Conservation (phyloP, 2,329 filamentous ascomycete genomes). For the Diaporthe batatas region DNA sequence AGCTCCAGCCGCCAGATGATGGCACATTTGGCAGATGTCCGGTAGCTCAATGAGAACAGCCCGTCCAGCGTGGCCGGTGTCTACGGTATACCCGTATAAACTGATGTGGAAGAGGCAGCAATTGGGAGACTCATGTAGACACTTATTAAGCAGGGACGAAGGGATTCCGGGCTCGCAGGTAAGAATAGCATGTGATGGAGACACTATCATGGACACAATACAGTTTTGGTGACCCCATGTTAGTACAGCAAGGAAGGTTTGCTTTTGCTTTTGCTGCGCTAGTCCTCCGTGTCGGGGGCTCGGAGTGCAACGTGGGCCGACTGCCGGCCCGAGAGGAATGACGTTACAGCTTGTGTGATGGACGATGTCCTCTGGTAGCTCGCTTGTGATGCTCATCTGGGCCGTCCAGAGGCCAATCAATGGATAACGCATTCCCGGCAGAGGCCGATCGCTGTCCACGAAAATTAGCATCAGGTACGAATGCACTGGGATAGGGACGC, state of each 20-base stretch:
- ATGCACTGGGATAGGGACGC: not conserved
- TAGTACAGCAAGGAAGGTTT: not conserved
- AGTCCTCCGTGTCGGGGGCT: not conserved
- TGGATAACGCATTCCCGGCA: not conserved
- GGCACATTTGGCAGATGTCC: not conserved
- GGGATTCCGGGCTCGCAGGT: not conserved
- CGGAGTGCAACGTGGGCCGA: slow-evolving; percentile 13
- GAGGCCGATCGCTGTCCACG: not conserved
- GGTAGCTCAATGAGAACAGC: not conserved
- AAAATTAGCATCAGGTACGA: not conserved
- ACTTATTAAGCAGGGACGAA: not conserved
- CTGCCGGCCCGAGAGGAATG: slow-evolving; percentile 20
- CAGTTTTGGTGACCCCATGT: not conserved
- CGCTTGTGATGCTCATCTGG: not conserved
- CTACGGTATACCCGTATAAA: not conserved
- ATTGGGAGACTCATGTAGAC: not conserved
- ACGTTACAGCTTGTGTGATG: slow-evolving; percentile 7
- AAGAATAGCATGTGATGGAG: slow-evolving; percentile 26
- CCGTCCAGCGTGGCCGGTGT: not conserved
- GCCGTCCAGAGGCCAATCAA: not conserved
- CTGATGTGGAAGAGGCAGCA: not conserved
- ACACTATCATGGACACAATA: not conserved
- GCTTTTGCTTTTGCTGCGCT: not conserved
- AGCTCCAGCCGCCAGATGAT: not conserved
- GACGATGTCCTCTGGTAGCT: not conserved